Evolutionary conservation across 371 early-diverging fungal genomes (phyloP), one percentile per base, ranked within the genome.

Genomic region (Mucor indicus): DNA sequence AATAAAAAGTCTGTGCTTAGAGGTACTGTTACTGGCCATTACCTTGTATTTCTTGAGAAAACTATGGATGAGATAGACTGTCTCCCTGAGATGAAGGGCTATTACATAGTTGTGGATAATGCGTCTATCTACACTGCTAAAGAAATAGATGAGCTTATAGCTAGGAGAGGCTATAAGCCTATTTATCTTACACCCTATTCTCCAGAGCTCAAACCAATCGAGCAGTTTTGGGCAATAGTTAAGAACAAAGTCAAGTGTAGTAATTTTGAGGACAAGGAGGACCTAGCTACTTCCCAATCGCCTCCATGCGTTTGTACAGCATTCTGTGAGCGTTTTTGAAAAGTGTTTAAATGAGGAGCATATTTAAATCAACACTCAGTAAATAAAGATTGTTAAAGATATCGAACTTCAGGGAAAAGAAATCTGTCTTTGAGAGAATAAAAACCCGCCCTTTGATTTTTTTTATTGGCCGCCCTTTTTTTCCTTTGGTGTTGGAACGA

Each of bases 31-130:
- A 48, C 45, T 49, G 38, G 39, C 32, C 38, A 48, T 55, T 55
- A 44, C 27, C n/a, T 51, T 38, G 45, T 32, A 24, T 49, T 52
- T 44, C 39, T 58, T 49, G 44, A 51, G 43, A 51, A 51, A 48
- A 53, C 39, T 38, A 58, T 58, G 53, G 44, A 49, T 48, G 49
- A 52, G 32, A 44, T 52, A 42, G 50, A 48, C 29, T 43, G 45
- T 33, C 15, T 47, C 38, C 44, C 35, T 31, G 38, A 58, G 36
- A 51, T 58, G 58, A 58, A 58, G 35, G 49, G 53, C 25, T 49
- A 58, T 47, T 48, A 58, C 36, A 48, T 51, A 47, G 44, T 57
- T 27, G 25, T 32, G 47, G 48, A 51, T 36, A 57, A 57, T 47
- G 48, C 48, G 33, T 32, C 48, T 39, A 50, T 50, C 37, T 41